Conservation (phyloP, 106 monocot species). For the Dactylorhiza incarnata region DNA sequence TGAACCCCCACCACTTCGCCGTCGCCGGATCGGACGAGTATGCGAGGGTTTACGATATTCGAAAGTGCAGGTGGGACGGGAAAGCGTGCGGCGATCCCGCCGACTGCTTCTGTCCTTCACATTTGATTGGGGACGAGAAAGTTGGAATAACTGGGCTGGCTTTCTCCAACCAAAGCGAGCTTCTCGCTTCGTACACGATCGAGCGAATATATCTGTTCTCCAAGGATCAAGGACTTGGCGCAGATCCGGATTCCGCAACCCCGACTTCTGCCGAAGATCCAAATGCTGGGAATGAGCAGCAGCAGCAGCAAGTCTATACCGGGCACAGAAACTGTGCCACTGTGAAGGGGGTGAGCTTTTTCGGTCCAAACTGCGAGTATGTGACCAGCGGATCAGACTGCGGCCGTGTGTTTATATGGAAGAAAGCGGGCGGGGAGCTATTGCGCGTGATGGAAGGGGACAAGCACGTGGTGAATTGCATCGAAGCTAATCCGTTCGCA, state of each 20-base stretch:
- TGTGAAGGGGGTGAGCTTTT: constrained; percentile 80
- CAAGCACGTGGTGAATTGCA: constrained; percentile 76
- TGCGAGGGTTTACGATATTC: constrained; percentile 77
- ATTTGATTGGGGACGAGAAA: constrained; percentile 52
- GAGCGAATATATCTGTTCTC: constrained; percentile 86
- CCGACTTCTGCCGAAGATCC: constrained; percentile 8
- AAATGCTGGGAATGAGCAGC: neutral
- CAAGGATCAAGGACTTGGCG: constrained; percentile 60
- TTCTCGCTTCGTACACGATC: constrained; percentile 58
- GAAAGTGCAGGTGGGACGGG: constrained; percentile 53
- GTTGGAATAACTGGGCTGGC: constrained; percentile 79
- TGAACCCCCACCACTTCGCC: constrained; percentile 55
- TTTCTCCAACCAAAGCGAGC: constrained; percentile 79
- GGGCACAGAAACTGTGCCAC: constrained; percentile 76
- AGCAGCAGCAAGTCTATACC: constrained; percentile 27
- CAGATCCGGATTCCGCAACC: constrained; percentile 14
- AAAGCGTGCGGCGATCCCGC: constrained; percentile 26
- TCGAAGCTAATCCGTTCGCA: constrained; percentile 63
- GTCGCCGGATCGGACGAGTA: constrained; percentile 71
- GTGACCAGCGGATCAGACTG: constrained; percentile 94
- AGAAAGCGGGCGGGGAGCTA: constrained; percentile 71
- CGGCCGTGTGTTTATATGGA: constrained; percentile 93
- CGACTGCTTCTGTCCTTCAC: constrained; percentile 69
- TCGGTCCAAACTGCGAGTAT: constrained; percentile 86
- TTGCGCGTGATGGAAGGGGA: constrained; percentile 89